Evolutionary conservation across 2,329 filamentous ascomycete genomes (phyloP).

Genomic region (Plectosphaerella cucumerina): DNA sequence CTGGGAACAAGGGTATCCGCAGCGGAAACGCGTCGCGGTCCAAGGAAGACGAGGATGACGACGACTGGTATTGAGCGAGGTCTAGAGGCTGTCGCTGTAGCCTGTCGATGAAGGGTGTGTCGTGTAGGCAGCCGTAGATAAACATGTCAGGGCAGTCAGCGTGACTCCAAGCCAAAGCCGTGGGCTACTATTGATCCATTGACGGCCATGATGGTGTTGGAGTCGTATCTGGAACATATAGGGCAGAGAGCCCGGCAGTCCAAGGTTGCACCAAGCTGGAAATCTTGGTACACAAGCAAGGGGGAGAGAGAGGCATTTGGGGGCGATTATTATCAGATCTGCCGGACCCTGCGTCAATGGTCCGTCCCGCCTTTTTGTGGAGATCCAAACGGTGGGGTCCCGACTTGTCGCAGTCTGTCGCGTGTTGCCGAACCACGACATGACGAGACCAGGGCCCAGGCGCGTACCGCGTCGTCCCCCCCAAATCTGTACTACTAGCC

Average conservation of each 20-base stretch:
- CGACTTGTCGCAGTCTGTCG: not conserved
- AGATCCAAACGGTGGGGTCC: not conserved
- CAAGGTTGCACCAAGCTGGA: no score
- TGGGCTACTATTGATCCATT: no score
- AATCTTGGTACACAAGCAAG: not conserved
- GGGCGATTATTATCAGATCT: not conserved
- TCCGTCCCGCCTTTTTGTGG: constrained; percentile 4
- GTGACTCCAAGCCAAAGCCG: no score
- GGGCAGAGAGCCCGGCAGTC: no score
- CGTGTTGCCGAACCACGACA: not conserved
- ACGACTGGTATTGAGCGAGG: constrained; percentile 59
- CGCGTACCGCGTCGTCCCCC: not conserved
- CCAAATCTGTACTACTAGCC: not conserved
- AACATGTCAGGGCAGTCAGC: no score
- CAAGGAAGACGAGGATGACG: constrained; percentile 43
- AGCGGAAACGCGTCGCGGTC: constrained; percentile 43
- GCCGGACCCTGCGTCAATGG: not conserved
- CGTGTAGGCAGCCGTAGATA: no score
- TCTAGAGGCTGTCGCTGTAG: not conserved
- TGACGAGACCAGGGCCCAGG: not conserved
- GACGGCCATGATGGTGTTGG: no score
- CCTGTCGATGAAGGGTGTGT: no score
- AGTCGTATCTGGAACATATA: no score
- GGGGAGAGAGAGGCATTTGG: not conserved
- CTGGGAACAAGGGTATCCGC: constrained; percentile 42